These are phyloP conservation scores for Abrus precatorius DNA, from an alignment of 306 rosid genomes.

Conservation along the genomic window DNA sequence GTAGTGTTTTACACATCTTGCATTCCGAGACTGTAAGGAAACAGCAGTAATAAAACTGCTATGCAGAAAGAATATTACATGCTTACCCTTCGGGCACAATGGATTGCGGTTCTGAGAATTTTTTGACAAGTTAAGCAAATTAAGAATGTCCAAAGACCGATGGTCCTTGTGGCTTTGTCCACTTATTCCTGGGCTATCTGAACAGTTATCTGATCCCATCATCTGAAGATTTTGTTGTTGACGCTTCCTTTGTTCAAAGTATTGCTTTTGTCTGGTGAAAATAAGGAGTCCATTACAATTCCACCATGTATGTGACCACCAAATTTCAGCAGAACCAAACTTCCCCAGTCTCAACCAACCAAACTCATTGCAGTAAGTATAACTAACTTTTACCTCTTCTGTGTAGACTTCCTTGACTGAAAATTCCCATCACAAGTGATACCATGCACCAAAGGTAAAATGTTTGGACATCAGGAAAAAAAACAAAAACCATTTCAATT, in stretches of 20 bases:
- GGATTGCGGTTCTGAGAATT: slow-evolving; percentile 57
- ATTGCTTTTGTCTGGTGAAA: slow-evolving; percentile 85
- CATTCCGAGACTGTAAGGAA: slow-evolving; percentile 37
- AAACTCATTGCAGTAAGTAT: slow-evolving; percentile 4
- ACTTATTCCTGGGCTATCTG: slow-evolving; percentile 48
- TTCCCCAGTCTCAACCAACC: slow-evolving; percentile 33
- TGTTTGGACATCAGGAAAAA: slow-evolving; percentile 50
- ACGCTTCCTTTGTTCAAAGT: slow-evolving; percentile 89
- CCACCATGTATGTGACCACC: slow-evolving; percentile 16
- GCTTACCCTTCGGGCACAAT: slow-evolving; percentile 58
- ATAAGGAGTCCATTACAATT: slow-evolving; percentile 38
- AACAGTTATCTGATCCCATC: slow-evolving; percentile 56
- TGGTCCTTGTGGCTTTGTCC: slow-evolving; percentile 62
- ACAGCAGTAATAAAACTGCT: slow-evolving; percentile 6
- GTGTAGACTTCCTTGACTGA: slow-evolving; percentile 86
- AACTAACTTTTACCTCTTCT: slow-evolving; percentile 66
- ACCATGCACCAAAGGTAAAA: slow-evolving; percentile 57
- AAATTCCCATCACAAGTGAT: slow-evolving; percentile 50
- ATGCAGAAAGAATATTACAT: slow-evolving; percentile 31
- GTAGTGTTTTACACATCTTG: background rate
- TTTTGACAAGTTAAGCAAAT: slow-evolving; percentile 73
- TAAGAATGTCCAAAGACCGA: slow-evolving; percentile 84
- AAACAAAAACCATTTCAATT: slow-evolving; percentile 22
- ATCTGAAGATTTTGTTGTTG: slow-evolving; percentile 69
- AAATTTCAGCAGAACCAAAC: slow-evolving; percentile 26